These are phyloP conservation scores for Colletotrichum musicola DNA, from an alignment of 2,329 filamentous ascomycete species.

Conservation along the genomic window DNA sequence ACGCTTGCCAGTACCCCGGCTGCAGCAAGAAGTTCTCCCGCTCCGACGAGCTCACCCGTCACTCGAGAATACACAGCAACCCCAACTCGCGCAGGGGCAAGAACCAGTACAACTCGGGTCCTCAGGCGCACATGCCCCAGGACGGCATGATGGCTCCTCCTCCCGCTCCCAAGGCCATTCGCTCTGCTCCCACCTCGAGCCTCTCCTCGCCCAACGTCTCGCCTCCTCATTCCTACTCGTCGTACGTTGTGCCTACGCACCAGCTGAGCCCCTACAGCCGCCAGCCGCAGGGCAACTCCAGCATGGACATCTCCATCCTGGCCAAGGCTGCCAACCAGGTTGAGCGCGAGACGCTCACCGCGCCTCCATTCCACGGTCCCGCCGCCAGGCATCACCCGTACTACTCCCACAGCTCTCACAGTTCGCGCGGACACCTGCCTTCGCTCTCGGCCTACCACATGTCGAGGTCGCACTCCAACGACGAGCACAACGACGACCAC, in stretches of 20 bases:
- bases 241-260: conserved; percentile 67
- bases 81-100: conserved; percentile 95
- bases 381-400: conserved; percentile 66
- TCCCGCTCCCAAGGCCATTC: conserved; percentile 80
- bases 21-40: conserved; percentile 98
- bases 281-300: conserved; percentile 53
- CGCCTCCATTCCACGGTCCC: conserved; percentile 56
- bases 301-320: conserved; percentile 69
- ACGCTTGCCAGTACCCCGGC: conserved; percentile 93
- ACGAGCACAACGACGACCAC: conserved; percentile 82
- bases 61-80: conserved; percentile 99
- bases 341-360: conserved; percentile 67
- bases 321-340: conserved; percentile 72
- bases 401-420: conserved; percentile 62
- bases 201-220: conserved; percentile 95
- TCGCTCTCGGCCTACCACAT: conserved; percentile 92
- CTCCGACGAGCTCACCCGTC: conserved; percentile 94
- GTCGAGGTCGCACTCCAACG: conserved; percentile 87
- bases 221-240: conserved; percentile 89
- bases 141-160: conserved; percentile 82
- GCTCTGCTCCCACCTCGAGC: conserved; percentile 88
- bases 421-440: conserved; percentile 73
- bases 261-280: conserved; percentile 53
- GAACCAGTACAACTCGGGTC: conserved; percentile 64
- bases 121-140: conserved; percentile 60